Conservation (phyloP, 768 basidiomycete species). For the Neoboletus subvelutipes region DNA sequence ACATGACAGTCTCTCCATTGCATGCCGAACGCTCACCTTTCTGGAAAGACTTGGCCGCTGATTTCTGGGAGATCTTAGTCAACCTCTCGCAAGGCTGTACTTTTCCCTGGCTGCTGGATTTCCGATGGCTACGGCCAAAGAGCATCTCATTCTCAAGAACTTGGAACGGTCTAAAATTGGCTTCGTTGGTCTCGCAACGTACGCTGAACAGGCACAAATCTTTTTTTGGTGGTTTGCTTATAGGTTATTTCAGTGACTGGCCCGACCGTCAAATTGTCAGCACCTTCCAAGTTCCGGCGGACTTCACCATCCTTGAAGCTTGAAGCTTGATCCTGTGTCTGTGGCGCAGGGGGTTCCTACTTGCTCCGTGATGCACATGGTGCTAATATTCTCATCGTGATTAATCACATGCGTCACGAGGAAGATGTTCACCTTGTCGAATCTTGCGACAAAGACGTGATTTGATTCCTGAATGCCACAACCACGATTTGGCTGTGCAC, state of each 20-base stretch:
- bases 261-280: conserved; percentile 9
- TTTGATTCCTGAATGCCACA: conserved; percentile 12
- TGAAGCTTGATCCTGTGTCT: conserved; percentile 12
- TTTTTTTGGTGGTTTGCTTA: neutral
- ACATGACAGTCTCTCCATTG: too few species aligned
- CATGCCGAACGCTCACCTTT: neutral
- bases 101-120: conserved; percentile 12
- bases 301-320: conserved; percentile 3
- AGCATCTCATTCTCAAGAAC: conserved; percentile 6
- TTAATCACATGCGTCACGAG: conserved; percentile 17
- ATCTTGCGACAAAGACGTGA: conserved; percentile 2
- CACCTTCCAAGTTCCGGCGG: conserved; percentile 7
- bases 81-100: conserved; percentile 5
- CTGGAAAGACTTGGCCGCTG: conserved; percentile 1
- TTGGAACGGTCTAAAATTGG: conserved; percentile 5
- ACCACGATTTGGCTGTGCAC: conserved; percentile 13
- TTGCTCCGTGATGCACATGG: neutral
- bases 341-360: conserved; percentile 7
- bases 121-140: conserved; percentile 6
- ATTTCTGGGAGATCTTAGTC: conserved; percentile 4
- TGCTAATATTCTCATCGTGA: conserved; percentile 5
- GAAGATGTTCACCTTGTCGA: conserved; percentile 1
- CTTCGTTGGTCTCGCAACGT: conserved; percentile 12
- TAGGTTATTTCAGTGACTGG: neutral
- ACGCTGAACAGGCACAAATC: neutral